Evolutionary conservation across 1,284 basidiomycete species (phyloP), one percentile per base, ranked within the genome.

Genomic region (Austroboletus niveus): DNA sequence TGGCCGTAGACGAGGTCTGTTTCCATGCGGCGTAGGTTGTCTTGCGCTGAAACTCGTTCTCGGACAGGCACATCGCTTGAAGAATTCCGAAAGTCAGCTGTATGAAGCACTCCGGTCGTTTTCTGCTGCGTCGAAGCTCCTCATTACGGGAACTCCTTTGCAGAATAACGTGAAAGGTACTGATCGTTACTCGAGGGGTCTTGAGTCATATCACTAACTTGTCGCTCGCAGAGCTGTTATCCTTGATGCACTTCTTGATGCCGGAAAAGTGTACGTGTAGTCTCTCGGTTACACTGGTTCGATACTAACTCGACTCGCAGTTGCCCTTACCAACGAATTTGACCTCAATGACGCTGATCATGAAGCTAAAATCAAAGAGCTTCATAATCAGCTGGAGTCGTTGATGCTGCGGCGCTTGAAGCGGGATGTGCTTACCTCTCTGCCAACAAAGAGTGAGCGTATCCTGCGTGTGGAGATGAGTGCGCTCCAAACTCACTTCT

Each of bases 401-500:
- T 80, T 98, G 66, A 99, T 99, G 97, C 77, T 99, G 48, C 79
- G 97, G 52, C 86, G 97, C 40, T 74, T 99, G 60, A 99, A 99
- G 76, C 89, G 89, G 59, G 97, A 99, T 64, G 97, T 99, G n/a
- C 82, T 98, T 58, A 97, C 95, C 59, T 93, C 92, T 52, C 76
- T 99, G 47, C 97, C 97, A 2, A 95, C 94, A 30, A 99, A 99
- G 82, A 96, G 94, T 66, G 97, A 99, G 74, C 89, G 94, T 45
- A 99, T 99, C 60, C 77, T 99, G 52, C 87, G 97, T 17, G 95
- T 99, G 36, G 97, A 99, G 75, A 97, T 99, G 96, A 92, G 89
- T 62, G 85, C 91, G 48, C 82, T 99, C 69, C 97, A 99, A 73
- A 98, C 94, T 20, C 92, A 95, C 69, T 98, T 96, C 72, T 99